A percentile compares a stretch with the other conserved stretches of the same genome.
phyloP scores from a whole-genome alignment of 2,329 filamentous ascomycete species.

The Dendrostoma leiphaemia region DNA sequence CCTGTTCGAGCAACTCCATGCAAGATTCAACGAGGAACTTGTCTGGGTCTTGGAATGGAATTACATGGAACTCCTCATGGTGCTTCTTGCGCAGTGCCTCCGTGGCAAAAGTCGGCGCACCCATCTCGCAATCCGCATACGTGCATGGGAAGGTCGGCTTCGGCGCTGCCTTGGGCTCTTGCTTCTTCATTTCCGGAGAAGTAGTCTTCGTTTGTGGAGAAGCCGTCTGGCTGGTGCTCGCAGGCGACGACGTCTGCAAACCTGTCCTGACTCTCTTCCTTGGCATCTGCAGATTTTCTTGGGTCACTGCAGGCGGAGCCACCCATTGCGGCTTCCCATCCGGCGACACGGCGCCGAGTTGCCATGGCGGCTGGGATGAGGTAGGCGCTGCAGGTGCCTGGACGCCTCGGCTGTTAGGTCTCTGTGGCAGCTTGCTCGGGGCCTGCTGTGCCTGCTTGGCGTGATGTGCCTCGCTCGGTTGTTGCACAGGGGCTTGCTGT shows the following conservation, averaged over 20 bases:
- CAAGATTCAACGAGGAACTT: slow-evolving; percentile 53
- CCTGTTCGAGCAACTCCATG: slow-evolving; percentile 52
- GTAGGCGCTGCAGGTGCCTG: slow-evolving; percentile 58
- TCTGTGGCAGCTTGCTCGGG: slow-evolving; percentile 45
- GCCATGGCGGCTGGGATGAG: slow-evolving; percentile 54
- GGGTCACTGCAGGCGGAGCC: slow-evolving; percentile 49
- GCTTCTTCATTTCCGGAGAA: slow-evolving; percentile 44
- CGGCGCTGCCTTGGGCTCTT: slow-evolving; percentile 29
- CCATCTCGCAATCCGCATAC: slow-evolving; percentile 54
- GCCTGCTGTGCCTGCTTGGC: slow-evolving; percentile 47
- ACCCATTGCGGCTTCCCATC: slow-evolving; percentile 59
- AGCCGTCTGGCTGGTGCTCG: slow-evolving; percentile 24
- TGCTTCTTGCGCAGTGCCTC: slow-evolving; percentile 55
- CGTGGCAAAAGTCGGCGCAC: slow-evolving; percentile 47
- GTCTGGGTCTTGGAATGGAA: slow-evolving; percentile 52
- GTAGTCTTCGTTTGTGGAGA: slow-evolving; percentile 35
- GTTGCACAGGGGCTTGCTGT: slow-evolving; percentile 17
- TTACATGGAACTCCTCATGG: slow-evolving; percentile 57
- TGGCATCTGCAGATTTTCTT: slow-evolving; percentile 54
- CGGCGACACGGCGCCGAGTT: slow-evolving; percentile 54
- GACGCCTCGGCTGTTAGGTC: slow-evolving; percentile 42
- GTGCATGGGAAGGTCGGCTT: slow-evolving; percentile 49
- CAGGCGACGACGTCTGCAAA: slow-evolving; percentile 35
- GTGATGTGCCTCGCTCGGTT: slow-evolving; percentile 46
- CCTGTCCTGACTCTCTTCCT: slow-evolving; percentile 55